Evolutionary conservation across 805 yeast species (phyloP).

Genomic region (Candida suzukii): DNA sequence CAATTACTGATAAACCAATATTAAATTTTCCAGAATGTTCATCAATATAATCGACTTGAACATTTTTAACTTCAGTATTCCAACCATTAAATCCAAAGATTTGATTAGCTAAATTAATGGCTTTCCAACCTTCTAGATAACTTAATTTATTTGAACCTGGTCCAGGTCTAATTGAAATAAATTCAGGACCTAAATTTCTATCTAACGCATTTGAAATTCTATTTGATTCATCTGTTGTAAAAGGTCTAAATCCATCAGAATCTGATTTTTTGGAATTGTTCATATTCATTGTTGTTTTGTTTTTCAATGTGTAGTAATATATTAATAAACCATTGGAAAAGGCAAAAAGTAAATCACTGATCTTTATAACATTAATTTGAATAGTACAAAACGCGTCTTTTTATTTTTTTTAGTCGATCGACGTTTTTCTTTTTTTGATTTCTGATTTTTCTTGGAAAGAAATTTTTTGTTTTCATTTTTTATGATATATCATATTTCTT

Average conservation of each 20-base stretch:
- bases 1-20: slow-evolving; percentile 64
- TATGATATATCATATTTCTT: no score
- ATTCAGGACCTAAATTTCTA: slow-evolving; percentile 64
- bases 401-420: no score
- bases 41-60: slow-evolving; percentile 67
- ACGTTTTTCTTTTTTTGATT: no score
- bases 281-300: no score
- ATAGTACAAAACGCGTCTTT: no score
- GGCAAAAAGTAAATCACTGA: no score
- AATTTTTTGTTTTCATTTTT: no score
- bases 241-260: slow-evolving; percentile 2
- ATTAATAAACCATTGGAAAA: no score
- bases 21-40: slow-evolving; percentile 49
- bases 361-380: no score
- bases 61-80: slow-evolving; percentile 62
- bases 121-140: slow-evolving; percentile 81
- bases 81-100: slow-evolving; percentile 83
- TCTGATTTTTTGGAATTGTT: no score
- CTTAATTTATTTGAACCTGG: slow-evolving; percentile 65
- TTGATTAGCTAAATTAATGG: slow-evolving; percentile 70
- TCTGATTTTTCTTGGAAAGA: no score
- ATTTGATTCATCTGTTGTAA: slow-evolving; percentile 19
- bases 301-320: no score
- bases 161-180: slow-evolving; percentile 67
- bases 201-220: slow-evolving; percentile 23